Evolutionary conservation across 2,329 filamentous ascomycete genomes (phyloP), one percentile per base, ranked within the genome.

Genomic region (Talaromyces amestolkiae): DNA sequence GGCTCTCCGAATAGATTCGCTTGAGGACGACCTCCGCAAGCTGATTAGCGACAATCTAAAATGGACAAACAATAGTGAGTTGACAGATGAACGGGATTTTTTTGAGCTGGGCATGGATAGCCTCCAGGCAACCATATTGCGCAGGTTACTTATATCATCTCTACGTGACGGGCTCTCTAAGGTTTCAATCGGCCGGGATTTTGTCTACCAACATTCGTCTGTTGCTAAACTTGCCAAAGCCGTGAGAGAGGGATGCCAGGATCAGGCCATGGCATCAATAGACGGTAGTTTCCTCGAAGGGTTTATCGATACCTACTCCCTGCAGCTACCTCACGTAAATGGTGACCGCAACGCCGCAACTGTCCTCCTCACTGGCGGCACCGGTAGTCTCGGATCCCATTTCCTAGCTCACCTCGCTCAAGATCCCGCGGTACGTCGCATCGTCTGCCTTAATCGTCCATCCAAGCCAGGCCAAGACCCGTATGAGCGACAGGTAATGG

Each of bases 71-170:
- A 37, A 54, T 1, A 45, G 31, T 33, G 33, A 35, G 13, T 56
- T 49, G 61, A 63, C 43, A 8, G 17, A 11, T 31, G 61, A 63
- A 22, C 15, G 27, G 31, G 53, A 63, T 24, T 33, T 63, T 24
- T 63, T 63, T 17, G 49, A 56, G 19, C 37, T 63, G 15, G 61
- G 49, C 19, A 45, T 63, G 49, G 49, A 63, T n/a, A 56, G 47
- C 24, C 41, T 63, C 35, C 61, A 63, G 37, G 49, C 37, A 3
- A 56, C 61, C 1, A 63, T 53, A 22, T 39, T 63, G 7, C 51
- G 61, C 10, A 51, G 61, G 39, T 31, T 63, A 37, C 49, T 63
- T 45, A 37, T 63, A 41, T 63, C 61, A 15, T 22, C 61, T 33
- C 4, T 27, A 39, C 53, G 54, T 11, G 54, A 41, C 33, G 54